A percentile compares a stretch with the other conserved stretches of the same genome.
Evolutionary conservation across 306 rosid species (phyloP).

Genomic region (Quercus mongolica): DNA sequence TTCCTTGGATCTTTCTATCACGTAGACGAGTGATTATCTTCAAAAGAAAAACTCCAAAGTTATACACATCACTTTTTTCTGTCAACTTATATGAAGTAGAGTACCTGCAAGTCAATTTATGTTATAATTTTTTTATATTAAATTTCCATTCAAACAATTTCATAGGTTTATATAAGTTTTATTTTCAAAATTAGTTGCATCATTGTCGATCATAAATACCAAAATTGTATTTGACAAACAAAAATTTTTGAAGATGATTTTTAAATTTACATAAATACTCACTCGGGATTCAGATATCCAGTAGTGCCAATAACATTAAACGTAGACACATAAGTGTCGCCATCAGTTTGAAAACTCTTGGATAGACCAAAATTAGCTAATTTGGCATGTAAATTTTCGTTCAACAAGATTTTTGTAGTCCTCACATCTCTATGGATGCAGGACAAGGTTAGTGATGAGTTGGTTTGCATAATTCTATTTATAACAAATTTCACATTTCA

Average conservation of each 20-base stretch:
- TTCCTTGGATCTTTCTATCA: background rate
- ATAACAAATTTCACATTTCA: background rate
- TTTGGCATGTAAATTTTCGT: conserved; percentile 37
- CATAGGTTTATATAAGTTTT: conserved; percentile 5
- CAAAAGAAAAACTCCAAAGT: conserved; percentile 14
- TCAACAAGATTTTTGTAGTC: conserved; percentile 39
- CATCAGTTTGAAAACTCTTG: conserved; percentile 21
- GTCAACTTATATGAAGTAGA: background rate
- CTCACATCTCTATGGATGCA: conserved; percentile 51
- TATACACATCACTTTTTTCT: conserved; percentile 8
- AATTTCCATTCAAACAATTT: background rate
- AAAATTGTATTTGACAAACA: no score
- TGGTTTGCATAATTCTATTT: conserved; percentile 38
- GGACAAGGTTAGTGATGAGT: background rate
- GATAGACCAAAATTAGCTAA: conserved; percentile 49
- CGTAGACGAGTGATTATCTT: conserved; percentile 2
- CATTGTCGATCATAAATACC: no score
- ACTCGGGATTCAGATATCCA: conserved; percentile 31
- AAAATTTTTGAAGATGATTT: no score
- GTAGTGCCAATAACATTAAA: conserved; percentile 36
- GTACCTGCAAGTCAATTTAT: background rate
- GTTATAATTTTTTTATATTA: background rate
- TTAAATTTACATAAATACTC: conserved; percentile 15
- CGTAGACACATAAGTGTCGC: conserved; percentile 21
- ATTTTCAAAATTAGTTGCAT: background rate